These are phyloP conservation scores for Hansenula lynferdii DNA, from an alignment of 1,139 yeast species.

Conservation along the genomic window DNA sequence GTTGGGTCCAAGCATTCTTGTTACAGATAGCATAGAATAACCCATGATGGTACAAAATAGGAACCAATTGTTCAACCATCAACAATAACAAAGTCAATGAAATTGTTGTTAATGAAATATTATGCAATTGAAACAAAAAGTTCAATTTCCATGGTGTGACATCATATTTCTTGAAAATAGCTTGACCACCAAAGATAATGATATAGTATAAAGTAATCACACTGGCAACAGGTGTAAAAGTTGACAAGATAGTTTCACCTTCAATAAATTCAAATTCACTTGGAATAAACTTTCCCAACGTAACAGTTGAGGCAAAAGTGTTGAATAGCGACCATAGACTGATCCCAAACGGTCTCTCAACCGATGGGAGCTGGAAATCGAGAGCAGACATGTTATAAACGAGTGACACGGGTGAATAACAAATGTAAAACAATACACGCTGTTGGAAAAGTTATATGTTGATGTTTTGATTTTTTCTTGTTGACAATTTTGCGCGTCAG, in stretches of 20 bases:
- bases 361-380: slow-evolving; percentile 28
- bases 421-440: too few relatives aligned
- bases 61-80: slow-evolving; percentile 68
- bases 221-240: slow-evolving; percentile 52
- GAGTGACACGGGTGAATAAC: too few relatives aligned
- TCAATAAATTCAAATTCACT: slow-evolving; percentile 52
- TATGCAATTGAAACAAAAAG: slow-evolving; percentile 64
- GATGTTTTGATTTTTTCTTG: too few relatives aligned
- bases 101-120: slow-evolving; percentile 53
- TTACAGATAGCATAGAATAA: slow-evolving; percentile 64
- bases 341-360: slow-evolving; percentile 64
- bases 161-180: slow-evolving; percentile 40
- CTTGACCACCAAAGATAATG: slow-evolving; percentile 70
- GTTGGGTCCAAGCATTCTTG: slow-evolving; percentile 62
- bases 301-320: slow-evolving; percentile 33
- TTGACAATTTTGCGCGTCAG: too few relatives aligned
- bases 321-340: slow-evolving; percentile 61
- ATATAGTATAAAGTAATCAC: slow-evolving; percentile 60
- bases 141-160: slow-evolving; percentile 55
- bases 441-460: too few relatives aligned
- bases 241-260: slow-evolving; percentile 54
- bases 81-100: slow-evolving; percentile 57
- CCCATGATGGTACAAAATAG: slow-evolving; percentile 59
- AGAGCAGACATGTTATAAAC: background rate
- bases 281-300: slow-evolving; percentile 54